A percentile compares a stretch with the other conserved stretches of the same genome.
Evolutionary conservation across 2,329 filamentous ascomycete species (phyloP).

Genomic region (Dactylonectria macrodidyma): DNA sequence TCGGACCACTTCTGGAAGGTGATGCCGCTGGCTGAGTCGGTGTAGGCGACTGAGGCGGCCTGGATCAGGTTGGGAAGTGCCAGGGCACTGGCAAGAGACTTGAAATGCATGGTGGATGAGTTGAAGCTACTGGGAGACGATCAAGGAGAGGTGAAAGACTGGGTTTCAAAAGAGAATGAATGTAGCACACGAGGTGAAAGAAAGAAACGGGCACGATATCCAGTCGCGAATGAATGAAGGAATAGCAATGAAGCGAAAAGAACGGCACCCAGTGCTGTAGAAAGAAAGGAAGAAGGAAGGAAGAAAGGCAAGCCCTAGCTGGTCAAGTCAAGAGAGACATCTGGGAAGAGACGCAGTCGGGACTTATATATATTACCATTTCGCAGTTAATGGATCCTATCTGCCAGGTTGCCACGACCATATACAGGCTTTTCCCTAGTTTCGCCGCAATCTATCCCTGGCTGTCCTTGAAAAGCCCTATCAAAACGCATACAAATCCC

Average conservation of each 20-base stretch:
- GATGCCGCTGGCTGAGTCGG: conserved; percentile 65
- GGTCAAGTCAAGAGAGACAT: not conserved
- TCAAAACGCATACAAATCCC: conserved; percentile 17
- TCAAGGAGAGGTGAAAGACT: not conserved
- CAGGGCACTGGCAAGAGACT: conserved; percentile 38
- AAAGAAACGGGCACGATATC: conserved; percentile 28
- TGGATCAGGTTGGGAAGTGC: conserved; percentile 30
- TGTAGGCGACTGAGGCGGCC: conserved; percentile 51
- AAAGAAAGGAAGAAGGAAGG: conserved; percentile 23
- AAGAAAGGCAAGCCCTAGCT: conserved; percentile 26
- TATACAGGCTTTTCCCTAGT: not conserved
- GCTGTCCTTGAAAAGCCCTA: conserved; percentile 2
- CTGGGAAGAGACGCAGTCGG: not conserved
- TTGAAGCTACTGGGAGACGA: not conserved
- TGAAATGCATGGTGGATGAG: conserved; percentile 35
- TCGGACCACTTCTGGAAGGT: conserved; percentile 66
- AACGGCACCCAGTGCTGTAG: conserved; percentile 34
- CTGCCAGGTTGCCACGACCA: not conserved
- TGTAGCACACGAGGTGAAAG: conserved; percentile 18
- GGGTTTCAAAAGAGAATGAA: conserved; percentile 10
- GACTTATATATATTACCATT: conserved; percentile 13
- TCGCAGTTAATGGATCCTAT: not conserved
- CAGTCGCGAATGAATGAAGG: conserved; percentile 29
- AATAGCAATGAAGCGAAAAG: conserved; percentile 18
- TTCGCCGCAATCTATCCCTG: conserved; percentile 3